Percentiles rank a stretch among this genome's conserved stretches.
phyloP scores from a whole-genome alignment of 2,329 filamentous ascomycete species.

The Oidium heveae region DNA sequence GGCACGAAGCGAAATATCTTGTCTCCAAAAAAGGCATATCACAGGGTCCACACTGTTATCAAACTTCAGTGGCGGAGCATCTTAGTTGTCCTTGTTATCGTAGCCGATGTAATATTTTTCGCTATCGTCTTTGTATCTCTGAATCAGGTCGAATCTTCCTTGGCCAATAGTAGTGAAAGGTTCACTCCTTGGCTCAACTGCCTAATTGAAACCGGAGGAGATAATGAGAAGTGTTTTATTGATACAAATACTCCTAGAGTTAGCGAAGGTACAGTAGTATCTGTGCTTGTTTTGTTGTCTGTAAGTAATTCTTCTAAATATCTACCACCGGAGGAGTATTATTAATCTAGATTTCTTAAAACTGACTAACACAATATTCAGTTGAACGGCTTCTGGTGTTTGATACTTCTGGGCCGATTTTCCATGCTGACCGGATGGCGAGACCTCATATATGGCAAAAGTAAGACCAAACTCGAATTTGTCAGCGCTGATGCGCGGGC shows the following conservation, averaged over 20 bases:
- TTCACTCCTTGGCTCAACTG: conserved; percentile 42
- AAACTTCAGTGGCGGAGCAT: conserved; percentile 89
- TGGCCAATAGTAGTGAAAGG: conserved; percentile 20
- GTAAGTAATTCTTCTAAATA: conserved; percentile 22
- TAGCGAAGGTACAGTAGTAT: conserved; percentile 50
- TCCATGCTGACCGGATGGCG: conserved; percentile 73
- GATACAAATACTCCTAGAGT: conserved; percentile 38
- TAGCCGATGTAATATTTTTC: conserved; percentile 84
- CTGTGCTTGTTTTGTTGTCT: conserved; percentile 59
- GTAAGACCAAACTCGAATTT: not conserved
- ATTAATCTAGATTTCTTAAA: not conserved
- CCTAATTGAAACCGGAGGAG: conserved; percentile 27
- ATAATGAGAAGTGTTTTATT: conserved; percentile 41
- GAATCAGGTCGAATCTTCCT: conserved; percentile 30
- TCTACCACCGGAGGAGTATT: not conserved
- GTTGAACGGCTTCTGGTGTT: conserved; percentile 66
- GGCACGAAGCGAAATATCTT: conserved; percentile 44
- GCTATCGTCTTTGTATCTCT: conserved; percentile 74
- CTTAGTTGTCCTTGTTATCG: conserved; percentile 67
- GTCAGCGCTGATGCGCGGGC: not conserved
- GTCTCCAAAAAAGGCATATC: conserved; percentile 68
- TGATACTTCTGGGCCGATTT: conserved; percentile 56
- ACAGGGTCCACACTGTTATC: conserved; percentile 63
- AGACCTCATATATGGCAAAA: conserved; percentile 22
- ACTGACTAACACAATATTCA: conserved; percentile 13